A percentile compares a stretch with the other conserved stretches of the same genome.
Evolutionary conservation across 1,284 basidiomycete genomes (phyloP).

Genomic region (Papiliotrema flavescens): DNA sequence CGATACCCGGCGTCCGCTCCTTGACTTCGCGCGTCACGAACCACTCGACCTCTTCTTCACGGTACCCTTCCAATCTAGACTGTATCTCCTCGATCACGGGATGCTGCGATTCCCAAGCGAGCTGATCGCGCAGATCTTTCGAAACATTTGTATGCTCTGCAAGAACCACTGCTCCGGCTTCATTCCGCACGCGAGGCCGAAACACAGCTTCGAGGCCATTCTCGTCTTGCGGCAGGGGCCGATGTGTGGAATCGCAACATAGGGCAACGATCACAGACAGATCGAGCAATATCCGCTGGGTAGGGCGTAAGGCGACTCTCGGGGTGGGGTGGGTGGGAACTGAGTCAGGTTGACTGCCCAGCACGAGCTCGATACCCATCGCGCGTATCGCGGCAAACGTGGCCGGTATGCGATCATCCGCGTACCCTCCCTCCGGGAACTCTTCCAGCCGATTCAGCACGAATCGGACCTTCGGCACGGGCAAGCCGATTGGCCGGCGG

Average conservation of each 20-base stretch:
- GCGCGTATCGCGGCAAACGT: slow-evolving; percentile 58
- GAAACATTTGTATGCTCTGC: slow-evolving; percentile 28
- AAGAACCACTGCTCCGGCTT: slow-evolving; percentile 5
- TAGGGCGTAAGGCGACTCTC: slow-evolving; percentile 51
- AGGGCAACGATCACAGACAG: slow-evolving; percentile 76
- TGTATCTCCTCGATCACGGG: slow-evolving; percentile 38
- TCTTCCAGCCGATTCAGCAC: slow-evolving; percentile 67
- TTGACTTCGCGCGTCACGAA: slow-evolving; percentile 42
- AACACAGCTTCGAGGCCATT: slow-evolving; percentile 61
- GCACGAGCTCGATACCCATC: slow-evolving; percentile 61
- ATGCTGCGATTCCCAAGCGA: slow-evolving; percentile 35
- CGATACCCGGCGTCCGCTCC: slow-evolving; percentile 31
- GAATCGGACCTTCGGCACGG: slow-evolving; percentile 53
- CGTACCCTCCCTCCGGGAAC: slow-evolving; percentile 25
- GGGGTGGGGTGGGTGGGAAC: background rate
- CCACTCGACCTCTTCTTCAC: slow-evolving; percentile 18
- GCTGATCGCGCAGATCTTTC: slow-evolving; percentile 40
- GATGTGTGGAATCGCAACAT: slow-evolving; percentile 75
- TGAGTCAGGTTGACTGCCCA: slow-evolving; percentile 9
- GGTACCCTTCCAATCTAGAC: slow-evolving; percentile 15
- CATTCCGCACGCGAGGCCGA: slow-evolving; percentile 17
- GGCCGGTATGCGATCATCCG: slow-evolving; percentile 59
- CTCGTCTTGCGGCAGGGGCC: slow-evolving; percentile 58
- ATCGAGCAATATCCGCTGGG: slow-evolving; percentile 66
- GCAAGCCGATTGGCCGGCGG: slow-evolving; percentile 21